phyloP scores from a whole-genome alignment of 176 grass and related monocot genomes.

The Hsuehochloa calcarea region DNA sequence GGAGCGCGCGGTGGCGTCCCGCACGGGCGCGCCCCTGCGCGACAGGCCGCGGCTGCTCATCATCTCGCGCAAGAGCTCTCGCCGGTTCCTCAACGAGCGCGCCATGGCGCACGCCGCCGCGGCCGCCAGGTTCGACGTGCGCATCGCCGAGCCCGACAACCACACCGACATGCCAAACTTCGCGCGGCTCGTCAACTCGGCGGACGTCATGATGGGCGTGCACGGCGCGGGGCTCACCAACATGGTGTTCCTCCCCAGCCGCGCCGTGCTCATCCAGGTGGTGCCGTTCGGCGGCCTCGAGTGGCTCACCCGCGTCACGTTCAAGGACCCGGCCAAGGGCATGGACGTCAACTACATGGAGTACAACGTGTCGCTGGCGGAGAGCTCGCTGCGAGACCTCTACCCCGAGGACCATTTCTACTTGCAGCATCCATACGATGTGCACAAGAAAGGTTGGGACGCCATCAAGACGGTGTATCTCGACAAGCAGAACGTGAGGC shows the following conservation, averaged over 20 bases:
- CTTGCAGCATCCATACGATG: conserved; percentile 45
- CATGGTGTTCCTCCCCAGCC: conserved; percentile 66
- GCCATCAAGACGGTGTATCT: conserved; percentile 51
- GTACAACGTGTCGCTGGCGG: conserved; percentile 62
- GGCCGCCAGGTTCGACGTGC: conserved; percentile 53
- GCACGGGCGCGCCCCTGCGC: conserved; percentile 14
- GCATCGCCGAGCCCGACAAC: conserved; percentile 53
- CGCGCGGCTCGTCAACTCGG: conserved; percentile 60
- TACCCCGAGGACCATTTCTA: conserved; percentile 64
- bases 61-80: conserved; percentile 57
- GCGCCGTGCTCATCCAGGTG: conserved; percentile 65
- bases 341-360: conserved; percentile 69
- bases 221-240: conserved; percentile 73
- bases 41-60: conserved; percentile 57
- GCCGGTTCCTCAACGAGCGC: conserved; percentile 59
- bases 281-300: conserved; percentile 61
- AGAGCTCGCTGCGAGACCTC: conserved; percentile 57
- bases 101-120: conserved; percentile 58
- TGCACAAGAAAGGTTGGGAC: conserved; percentile 56
- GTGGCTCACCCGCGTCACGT: conserved; percentile 39
- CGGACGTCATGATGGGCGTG: conserved; percentile 72
- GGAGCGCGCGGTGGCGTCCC: conserved; percentile 60
- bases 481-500: conserved; percentile 55
- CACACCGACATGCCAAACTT: conserved; percentile 50
- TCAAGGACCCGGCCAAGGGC: conserved; percentile 43